Evolutionary conservation across 1,284 basidiomycete genomes (phyloP).

Genomic region (Anthracocystis setariae): DNA sequence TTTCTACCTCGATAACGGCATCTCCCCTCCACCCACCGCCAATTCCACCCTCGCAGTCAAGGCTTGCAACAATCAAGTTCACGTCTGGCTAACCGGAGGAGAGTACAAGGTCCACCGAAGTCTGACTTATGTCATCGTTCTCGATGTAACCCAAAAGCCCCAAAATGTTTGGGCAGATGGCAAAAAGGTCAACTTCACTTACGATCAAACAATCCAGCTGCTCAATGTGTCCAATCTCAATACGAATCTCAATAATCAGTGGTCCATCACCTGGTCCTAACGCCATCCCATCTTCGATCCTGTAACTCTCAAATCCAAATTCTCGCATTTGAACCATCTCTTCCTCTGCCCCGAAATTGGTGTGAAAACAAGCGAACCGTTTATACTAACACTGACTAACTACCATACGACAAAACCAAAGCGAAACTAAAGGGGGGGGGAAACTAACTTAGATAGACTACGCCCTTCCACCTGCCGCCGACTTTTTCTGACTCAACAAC

Average conservation of each 20-base stretch:
- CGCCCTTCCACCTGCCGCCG: constrained; percentile 20
- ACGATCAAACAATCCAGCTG: constrained; percentile 20
- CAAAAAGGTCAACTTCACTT: constrained; percentile 17
- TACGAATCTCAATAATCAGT: constrained; percentile 36
- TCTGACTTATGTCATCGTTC: constrained; percentile 71
- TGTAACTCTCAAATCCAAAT: no score
- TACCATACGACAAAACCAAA: background rate
- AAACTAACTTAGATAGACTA: constrained; percentile 1
- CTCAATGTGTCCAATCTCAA: constrained; percentile 48
- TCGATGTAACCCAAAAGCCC: constrained; percentile 68
- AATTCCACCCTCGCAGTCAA: constrained; percentile 30
- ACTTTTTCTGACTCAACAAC: constrained; percentile 53
- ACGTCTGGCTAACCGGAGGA: constrained; percentile 68
- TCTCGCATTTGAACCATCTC: no score
- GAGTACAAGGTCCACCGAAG: constrained; percentile 70
- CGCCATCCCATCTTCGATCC: no score
- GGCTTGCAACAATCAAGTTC: constrained; percentile 15
- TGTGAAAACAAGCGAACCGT: no score
- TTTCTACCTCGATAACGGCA: constrained; percentile 76
- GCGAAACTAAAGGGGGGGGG: no score
- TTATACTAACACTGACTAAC: no score
- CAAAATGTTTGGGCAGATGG: constrained; percentile 17
- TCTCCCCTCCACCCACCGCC: constrained; percentile 30
- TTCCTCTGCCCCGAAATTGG: no score
- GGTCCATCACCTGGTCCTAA: constrained; percentile 29